Base-by-base conservation (phyloP, 352 stramenopile genomes). In the Aphanomyces astaci region DNA sequence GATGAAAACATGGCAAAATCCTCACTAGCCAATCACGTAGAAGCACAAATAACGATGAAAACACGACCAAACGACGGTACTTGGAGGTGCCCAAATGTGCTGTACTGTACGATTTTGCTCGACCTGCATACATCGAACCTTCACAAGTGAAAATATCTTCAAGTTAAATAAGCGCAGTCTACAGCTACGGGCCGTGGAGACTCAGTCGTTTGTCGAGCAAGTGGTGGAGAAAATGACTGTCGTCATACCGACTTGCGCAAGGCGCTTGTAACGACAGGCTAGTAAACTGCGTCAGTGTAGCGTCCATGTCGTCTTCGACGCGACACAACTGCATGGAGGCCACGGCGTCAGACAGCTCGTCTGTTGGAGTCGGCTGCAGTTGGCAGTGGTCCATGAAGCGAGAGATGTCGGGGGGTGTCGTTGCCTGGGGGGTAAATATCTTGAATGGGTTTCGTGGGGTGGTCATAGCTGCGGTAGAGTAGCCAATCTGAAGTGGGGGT, bases 201-300 rank as follows among this genome's bases (percentile, higher is more conserved):
- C 51, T 59, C 22, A 59, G 30, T 22, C 51, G 51, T 25, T 39
- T 32, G 7, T 30, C 25, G 22, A 59, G 22, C 51, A 59, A 59
- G 51, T 59, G 51, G n/a, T 59, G 51, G 51, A 59, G 51, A 59
- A 59, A 59, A 4, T 22, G 13, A n/a, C 51, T 59, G 11, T 59
- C 48, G 28, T 24, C 48, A 22, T 13, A 17, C 22, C 19, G 51
- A 32, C 15, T n/a, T n/a, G 27, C 51, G 13, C 7, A 13, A 17
- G 22, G 51, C 11, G 7, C 51, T 9, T 39, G 30, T 19, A 59
- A 30, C 25, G 51, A 39, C 51, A 59, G 11, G 24, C 11, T 39
- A 15, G 1, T 59, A 0, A 59, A 59, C 27, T 36, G 51, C 25
- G 25, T 15, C 5, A 59, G 1, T 5, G 51, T n/a, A 4, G 51